A percentile compares a stretch with the other conserved stretches of the same genome.
Evolutionary conservation across 1,139 yeast genomes (phyloP).

Genomic region (Suhomyces coccinellae): DNA sequence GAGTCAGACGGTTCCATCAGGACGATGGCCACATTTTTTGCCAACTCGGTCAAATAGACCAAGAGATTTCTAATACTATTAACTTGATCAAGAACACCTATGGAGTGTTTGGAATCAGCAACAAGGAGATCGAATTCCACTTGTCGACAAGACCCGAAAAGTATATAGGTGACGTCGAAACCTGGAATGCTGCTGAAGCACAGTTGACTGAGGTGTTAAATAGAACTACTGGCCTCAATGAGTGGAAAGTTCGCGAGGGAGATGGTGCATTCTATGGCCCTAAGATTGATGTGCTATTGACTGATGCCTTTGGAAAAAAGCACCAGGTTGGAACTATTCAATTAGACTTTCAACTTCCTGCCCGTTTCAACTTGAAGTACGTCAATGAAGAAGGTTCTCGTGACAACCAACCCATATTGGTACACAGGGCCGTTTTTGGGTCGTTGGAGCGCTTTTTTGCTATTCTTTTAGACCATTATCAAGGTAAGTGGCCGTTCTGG

Average conservation of each 20-base stretch:
- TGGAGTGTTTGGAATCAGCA: constrained; percentile 67
- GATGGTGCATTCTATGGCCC: constrained; percentile 99
- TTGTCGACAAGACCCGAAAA: constrained; percentile 88
- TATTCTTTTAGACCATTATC: constrained; percentile 82
- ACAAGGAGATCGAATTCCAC: constrained; percentile 59
- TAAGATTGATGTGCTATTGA: constrained; percentile 80
- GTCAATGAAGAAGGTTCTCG: constrained; percentile 51
- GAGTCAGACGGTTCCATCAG: constrained; percentile 96
- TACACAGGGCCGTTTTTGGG: constrained; percentile 95
- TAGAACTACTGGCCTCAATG: constrained; percentile 49
- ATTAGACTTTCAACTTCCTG: constrained; percentile 91
- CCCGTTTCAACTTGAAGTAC: constrained; percentile 74
- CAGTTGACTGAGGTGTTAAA: constrained; percentile 68
- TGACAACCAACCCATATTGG: constrained; percentile 75
- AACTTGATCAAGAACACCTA: constrained; percentile 77
- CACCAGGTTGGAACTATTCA: constrained; percentile 98
- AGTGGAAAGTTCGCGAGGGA: constrained; percentile 79
- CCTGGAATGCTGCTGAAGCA: constrained; percentile 85
- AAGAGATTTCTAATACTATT: constrained; percentile 74
- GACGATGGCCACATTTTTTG: constrained; percentile 99
- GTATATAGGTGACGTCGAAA: constrained; percentile 75
- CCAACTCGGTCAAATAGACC: constrained; percentile 73
- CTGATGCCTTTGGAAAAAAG: constrained; percentile 78
- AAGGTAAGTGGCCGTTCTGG: constrained; percentile 99
- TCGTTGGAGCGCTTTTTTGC: constrained; percentile 93